Base-by-base conservation (phyloP, 169 alveolate genomes). In the Eimeria necatrix region DNA sequence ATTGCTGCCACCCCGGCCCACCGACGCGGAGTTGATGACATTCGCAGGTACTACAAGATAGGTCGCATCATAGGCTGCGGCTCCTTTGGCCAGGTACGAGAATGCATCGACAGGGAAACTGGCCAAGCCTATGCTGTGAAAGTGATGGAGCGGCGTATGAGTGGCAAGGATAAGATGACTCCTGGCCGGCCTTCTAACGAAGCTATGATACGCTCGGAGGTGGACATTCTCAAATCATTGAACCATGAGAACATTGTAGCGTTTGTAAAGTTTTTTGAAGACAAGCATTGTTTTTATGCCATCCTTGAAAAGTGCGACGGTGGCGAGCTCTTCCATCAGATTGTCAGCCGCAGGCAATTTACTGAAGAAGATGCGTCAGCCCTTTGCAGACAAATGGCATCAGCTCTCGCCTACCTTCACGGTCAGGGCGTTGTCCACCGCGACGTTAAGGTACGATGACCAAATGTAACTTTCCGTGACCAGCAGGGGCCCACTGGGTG, bases 261-360 rank as follows among this genome's bases (percentile, higher is more conserved):
- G 59, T 88, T 64, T 46, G 96, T 95, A 53, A 98, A 97, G 87
- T 97, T 96, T 94, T 98, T 96, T 90, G 95, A 97, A 80, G 98
- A 97, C 80, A 85, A 93, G 49, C 96, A 95, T 90, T 93, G 59
- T 48, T 83, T 85, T 53, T 93, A 84, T 49, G 93, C 93, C 24
- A 97, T 97, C 7, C 85, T 96, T 91, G 98, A 97, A 87, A 94
- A 94, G 87, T 97, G 98, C 81, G 97, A 94, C 22, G 98, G 98
- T 5, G 98, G 98, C 12, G 98, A 96, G 61, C 94, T 97, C 88
- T 97, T 96, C 90, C 95, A 96, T 56, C 94, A 94, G 60, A 92
- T 97, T 49, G 96, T 96, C n/a, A 88, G 81, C 84, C 94, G 96
- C 68, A 95, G 95, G 76, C 94, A 96, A 5, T 86, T 96, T 41